Base-by-base conservation (phyloP, 495 filamentous ascomycete species). In the Podospora conica region DNA sequence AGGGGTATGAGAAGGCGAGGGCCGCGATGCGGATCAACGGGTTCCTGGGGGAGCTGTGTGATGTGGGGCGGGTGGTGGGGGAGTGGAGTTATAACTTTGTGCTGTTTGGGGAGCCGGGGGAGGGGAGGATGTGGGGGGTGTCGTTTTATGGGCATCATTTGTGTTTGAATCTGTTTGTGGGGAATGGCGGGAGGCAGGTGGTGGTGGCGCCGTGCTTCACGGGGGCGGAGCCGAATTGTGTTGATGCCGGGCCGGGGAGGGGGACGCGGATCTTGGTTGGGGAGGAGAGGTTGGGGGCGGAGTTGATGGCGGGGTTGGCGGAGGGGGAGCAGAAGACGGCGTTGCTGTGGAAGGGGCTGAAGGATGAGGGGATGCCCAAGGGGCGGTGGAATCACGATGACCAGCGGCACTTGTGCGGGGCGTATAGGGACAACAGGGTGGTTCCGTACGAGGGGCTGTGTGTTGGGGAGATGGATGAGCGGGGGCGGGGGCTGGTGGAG, bases 131-230 rank as follows among this genome's bases (percentile, higher is more conserved):
- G 8, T 93, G 89, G 89, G 90, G 90, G 29, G 91, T 82, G 73
- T 83, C 84, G 0, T 87, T 91, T 74, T 93, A 89, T 79, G 90
- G 90, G 21, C 90, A 93, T 75, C 90, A 93, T 67, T 79, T 92
- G 7, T 90, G 87, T 63, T 77, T 92, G 23, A 85, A 85, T 72
- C 78, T 90, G 48, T 88, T 92, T 69, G 76, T 91, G 29, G 80
- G 15, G 18, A 48, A n/a, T 8, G 18, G 85, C 65, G 77, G 75
- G 33, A 74, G 77, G 7, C 86, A 90, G 71, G 84, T 90, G 60
- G 76, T 91, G 25, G 79, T 88, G 15, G 82, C 82, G 11, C 90
- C 90, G 2, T 89, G 85, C 78, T 93, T 93, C 76, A 88, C 86
- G 1, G 90, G 90, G 59, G 90, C 90, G 0, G 90, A 93, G 76